Evolutionary conservation across 2,329 filamentous ascomycete genomes (phyloP).

Genomic region (Fusarium torreyae): DNA sequence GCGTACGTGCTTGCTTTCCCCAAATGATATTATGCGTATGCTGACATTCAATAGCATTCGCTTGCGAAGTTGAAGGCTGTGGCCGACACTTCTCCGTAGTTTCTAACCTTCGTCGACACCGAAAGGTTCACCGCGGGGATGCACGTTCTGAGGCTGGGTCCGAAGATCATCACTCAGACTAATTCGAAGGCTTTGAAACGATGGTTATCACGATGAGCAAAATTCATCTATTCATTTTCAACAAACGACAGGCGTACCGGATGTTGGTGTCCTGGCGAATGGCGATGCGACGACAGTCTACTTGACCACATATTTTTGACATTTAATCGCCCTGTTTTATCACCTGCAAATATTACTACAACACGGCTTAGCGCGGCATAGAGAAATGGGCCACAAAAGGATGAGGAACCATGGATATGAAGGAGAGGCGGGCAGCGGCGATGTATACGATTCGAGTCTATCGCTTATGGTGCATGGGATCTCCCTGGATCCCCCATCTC

Average conservation of each 20-base stretch:
- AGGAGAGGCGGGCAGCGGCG: conserved; percentile 38
- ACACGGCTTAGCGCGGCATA: conserved; percentile 49
- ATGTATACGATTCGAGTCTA: conserved; percentile 53
- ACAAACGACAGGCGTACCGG: conserved; percentile 13
- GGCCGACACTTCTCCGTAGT: conserved; percentile 97
- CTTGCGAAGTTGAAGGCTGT: conserved; percentile 94
- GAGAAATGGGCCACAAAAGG: conserved; percentile 50
- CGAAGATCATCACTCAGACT: conserved; percentile 74
- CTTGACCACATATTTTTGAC: conserved; percentile 25
- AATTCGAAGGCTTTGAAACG: conserved; percentile 37
- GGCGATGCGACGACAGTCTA: conserved; percentile 17
- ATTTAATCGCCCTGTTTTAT: conserved; percentile 42
- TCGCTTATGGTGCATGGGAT: conserved; percentile 48
- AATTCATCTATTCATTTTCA: conserved; percentile 21
- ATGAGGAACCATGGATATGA: conserved; percentile 38
- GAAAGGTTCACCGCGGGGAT: conserved; percentile 90
- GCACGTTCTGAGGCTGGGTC: conserved; percentile 74
- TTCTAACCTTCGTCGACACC: conserved; percentile 92
- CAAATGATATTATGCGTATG: neutral
- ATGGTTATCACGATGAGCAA: conserved; percentile 1
- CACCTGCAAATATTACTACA: conserved; percentile 47
- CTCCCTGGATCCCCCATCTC: conserved; percentile 36
- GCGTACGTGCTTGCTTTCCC: conserved; percentile 73
- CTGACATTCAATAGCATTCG: conserved; percentile 76
- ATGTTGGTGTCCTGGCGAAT: conserved; percentile 12